phyloP scores from a whole-genome alignment of 371 early-diverging fungal genomes.

The Zychaea mexicana region DNA sequence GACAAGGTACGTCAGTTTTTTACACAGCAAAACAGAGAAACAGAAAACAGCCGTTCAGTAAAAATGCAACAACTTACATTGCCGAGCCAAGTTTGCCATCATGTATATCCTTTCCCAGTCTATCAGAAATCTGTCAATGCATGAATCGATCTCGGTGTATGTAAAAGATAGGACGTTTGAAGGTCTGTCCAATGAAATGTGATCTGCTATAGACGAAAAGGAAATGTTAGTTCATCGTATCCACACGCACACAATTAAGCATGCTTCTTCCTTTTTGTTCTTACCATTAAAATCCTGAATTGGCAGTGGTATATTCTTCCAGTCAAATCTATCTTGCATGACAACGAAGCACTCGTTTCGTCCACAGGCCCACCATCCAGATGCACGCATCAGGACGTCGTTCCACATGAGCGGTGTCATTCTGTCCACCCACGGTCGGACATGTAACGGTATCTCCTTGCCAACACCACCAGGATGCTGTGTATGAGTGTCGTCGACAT shows the following conservation, averaged over 20 bases:
- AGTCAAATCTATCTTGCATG: conserved; percentile 42
- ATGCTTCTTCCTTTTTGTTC: neutral
- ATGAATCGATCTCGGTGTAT: conserved; percentile 44
- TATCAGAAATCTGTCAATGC: conserved; percentile 39
- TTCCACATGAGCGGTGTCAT: conserved; percentile 30
- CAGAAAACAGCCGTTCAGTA: neutral
- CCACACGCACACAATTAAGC: neutral
- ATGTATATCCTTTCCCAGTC: conserved; percentile 54
- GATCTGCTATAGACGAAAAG: conserved; percentile 25
- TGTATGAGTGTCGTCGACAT: conserved; percentile 14
- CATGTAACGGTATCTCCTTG: conserved; percentile 23
- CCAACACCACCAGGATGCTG: conserved; percentile 1
- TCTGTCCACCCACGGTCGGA: conserved; percentile 35
- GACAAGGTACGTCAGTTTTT: no score
- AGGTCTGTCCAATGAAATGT: conserved; percentile 41
- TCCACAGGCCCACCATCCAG: conserved; percentile 52
- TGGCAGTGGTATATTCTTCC: conserved; percentile 26
- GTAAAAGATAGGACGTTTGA: conserved; percentile 46
- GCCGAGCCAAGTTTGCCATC: conserved; percentile 50
- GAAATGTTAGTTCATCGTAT: neutral
- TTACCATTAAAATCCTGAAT: conserved; percentile 30
- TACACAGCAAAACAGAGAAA: no score
- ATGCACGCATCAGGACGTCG: conserved; percentile 43
- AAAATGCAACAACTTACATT: conserved; percentile 24
- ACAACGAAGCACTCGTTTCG: conserved; percentile 50